Evolutionary conservation across 2,329 filamentous ascomycete genomes (phyloP), one percentile per base, ranked within the genome.

Genomic region (Domatiomyces catenatus): DNA sequence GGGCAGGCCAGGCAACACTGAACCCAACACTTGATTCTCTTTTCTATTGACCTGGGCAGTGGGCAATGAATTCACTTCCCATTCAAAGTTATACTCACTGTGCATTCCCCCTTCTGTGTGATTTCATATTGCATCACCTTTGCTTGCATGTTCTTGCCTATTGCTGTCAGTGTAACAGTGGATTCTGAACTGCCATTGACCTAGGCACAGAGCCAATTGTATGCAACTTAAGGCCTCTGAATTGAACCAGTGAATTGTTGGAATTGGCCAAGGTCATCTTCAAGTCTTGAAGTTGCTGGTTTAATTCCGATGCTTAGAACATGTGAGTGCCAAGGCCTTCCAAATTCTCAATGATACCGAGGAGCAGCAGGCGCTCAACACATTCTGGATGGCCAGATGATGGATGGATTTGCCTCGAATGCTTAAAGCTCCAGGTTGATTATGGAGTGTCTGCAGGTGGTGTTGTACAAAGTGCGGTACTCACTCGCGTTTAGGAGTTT

Each of bases 311-410:
- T 60, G 55, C 4, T 52, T 56, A 5, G 62, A n/a, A n/a, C n/a
- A n/a, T n/a, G n/a, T n/a, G 56, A 2, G 62, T 47, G 7, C 56
- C 56, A 3, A 70, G 44, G 5, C 61, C 62, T 4, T 59, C 46
- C 1, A 80, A 58, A 0, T 79, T 55, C 5, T 74, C 67, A 5
- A 10, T 36, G 12, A 10, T 36, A 4, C 10, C 4, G 4, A 12
- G 7, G 8, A 36, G 28, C 28, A 2, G 28, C 8, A 36, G 28
- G 8, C 4, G 12, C 2, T 36, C 2, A 8, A 8, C 28, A 36
- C 28, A 36, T 36, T 36, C 4, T 36, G 5, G 4, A 36, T 10
- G 28, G 10, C 28, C 26, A 28, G 8, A 36, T 36, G 28, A 10
- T 36, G 2, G 8, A 36, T 36, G 12, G 8, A 36, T 36, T 36